Percentiles rank a stretch among this genome's conserved stretches.
These are phyloP conservation scores for Scedosporium apiospermum DNA, from an alignment of 2,329 filamentous ascomycete genomes.

Conservation along the genomic window DNA sequence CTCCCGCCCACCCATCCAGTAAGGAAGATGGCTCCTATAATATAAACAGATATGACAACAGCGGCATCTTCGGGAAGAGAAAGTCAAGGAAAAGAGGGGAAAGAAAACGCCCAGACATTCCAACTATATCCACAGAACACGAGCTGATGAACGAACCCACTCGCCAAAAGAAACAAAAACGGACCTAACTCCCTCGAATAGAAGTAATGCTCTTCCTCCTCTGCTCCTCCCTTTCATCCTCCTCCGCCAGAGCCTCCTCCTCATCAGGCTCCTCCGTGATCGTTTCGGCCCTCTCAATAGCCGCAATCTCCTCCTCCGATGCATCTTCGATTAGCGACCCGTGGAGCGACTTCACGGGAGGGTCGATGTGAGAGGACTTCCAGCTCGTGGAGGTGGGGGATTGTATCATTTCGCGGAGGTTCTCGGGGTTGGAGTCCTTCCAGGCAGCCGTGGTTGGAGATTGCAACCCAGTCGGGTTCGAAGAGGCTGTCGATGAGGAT, in stretches of 20 bases:
- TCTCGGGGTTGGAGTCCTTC: conserved; percentile 10
- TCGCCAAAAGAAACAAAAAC: not conserved
- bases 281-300: conserved; percentile 22
- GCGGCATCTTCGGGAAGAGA: too few species aligned
- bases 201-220: not conserved
- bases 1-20: too few species aligned
- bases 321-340: conserved; percentile 23
- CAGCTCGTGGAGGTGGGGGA: conserved; percentile 27
- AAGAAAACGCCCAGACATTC: not conserved
- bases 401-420: conserved; percentile 23
- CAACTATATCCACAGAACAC: not conserved
- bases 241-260: conserved; percentile 18
- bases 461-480: conserved; percentile 23
- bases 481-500: not conserved
- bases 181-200: not conserved
- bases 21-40: too few species aligned
- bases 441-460: conserved; percentile 22
- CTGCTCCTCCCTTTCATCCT: conserved; percentile 13
- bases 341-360: conserved; percentile 18
- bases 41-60: too few species aligned
- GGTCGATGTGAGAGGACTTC: conserved; percentile 19
- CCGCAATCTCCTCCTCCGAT: conserved; percentile 26
- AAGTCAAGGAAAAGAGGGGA: not conserved
- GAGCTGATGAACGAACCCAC: not conserved
- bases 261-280: conserved; percentile 28